phyloP scores from a whole-genome alignment of 192 early-diverging fungal species.

The Cladochytrium replicatum region DNA sequence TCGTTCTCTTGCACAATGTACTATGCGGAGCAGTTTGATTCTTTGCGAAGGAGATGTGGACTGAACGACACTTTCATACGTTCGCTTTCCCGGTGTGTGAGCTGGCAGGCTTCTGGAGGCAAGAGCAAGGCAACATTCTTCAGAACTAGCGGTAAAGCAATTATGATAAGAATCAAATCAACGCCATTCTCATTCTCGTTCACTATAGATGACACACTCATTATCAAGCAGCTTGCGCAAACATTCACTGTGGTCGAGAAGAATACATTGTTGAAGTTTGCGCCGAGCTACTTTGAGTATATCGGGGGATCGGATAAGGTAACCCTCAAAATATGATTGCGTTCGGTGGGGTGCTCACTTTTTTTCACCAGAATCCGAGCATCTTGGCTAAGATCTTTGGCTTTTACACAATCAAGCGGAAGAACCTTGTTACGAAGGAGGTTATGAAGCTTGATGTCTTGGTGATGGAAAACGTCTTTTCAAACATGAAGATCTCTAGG shows the following conservation, averaged over 20 bases:
- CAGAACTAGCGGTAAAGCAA: slow-evolving; percentile 56
- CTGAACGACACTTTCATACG: slow-evolving; percentile 26
- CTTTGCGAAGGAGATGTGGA: slow-evolving; percentile 27
- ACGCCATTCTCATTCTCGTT: background rate
- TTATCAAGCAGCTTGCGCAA: slow-evolving; percentile 42
- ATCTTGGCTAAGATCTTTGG: slow-evolving; percentile 39
- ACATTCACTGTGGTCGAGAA: slow-evolving; percentile 40
- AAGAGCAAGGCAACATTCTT: slow-evolving; percentile 39
- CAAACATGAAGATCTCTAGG: slow-evolving; percentile 27
- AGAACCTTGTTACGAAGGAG: slow-evolving; percentile 23
- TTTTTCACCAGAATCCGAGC: slow-evolving; percentile 22
- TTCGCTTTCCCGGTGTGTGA: slow-evolving; percentile 23
- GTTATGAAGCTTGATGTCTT: slow-evolving; percentile 32
- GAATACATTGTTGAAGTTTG: slow-evolving; percentile 38
- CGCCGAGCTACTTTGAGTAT: slow-evolving; percentile 40
- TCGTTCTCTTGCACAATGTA: slow-evolving; percentile 30
- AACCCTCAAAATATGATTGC: slow-evolving; percentile 1
- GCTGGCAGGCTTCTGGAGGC: slow-evolving; percentile 36
- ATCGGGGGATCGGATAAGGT: slow-evolving; percentile 19
- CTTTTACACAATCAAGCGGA: slow-evolving; percentile 35
- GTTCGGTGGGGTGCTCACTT: background rate
- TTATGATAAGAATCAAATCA: background rate
- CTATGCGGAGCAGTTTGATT: slow-evolving; percentile 36
- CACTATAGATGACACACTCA: slow-evolving; percentile 37
- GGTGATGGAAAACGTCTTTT: slow-evolving; percentile 46